phyloP scores from a whole-genome alignment of 176 grass and related monocot genomes.

The Saccharum spontaneum region DNA sequence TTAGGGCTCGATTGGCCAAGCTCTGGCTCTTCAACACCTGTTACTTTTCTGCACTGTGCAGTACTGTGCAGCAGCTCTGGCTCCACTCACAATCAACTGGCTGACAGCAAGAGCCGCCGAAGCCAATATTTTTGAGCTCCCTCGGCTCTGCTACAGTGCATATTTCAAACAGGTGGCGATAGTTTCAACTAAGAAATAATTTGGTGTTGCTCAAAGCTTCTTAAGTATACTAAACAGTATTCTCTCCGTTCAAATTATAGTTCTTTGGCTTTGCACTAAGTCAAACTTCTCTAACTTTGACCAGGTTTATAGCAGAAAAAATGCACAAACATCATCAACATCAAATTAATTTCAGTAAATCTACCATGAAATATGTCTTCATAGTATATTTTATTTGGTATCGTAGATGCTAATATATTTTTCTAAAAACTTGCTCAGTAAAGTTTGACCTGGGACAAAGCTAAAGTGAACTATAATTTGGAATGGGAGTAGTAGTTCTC shows the following conservation, averaged over 20 bases:
- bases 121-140: background rate
- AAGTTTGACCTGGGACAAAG: background rate
- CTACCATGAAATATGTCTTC: background rate
- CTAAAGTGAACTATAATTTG: background rate
- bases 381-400: background rate
- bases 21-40: background rate
- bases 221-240: conserved; percentile 16
- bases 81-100: background rate
- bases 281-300: too few relatives aligned
- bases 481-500: background rate
- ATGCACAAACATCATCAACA: background rate
- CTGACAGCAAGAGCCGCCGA: background rate
- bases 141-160: background rate
- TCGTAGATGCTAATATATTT: background rate
- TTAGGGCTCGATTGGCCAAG: background rate
- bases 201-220: conserved; percentile 11
- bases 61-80: background rate
- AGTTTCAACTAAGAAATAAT: conserved; percentile 24
- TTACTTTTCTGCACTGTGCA: background rate
- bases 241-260: background rate
- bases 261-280: too few relatives aligned
- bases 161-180: background rate
- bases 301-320: too few relatives aligned
- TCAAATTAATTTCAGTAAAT: background rate
- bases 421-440: background rate